phyloP scores from a whole-genome alignment of 768 basidiomycete genomes.

The Tubosaeta sp. region DNA sequence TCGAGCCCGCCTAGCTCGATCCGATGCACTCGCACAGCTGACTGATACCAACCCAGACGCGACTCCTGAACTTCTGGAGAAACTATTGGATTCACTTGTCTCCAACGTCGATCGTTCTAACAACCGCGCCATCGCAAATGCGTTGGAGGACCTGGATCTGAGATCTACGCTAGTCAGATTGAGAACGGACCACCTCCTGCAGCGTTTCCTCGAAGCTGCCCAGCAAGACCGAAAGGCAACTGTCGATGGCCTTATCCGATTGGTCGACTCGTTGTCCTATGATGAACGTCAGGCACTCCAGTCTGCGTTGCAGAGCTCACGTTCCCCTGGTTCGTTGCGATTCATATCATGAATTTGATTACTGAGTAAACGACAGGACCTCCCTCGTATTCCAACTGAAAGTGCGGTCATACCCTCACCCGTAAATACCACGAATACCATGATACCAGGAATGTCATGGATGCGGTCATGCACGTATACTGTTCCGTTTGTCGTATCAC shows the following conservation, averaged over 20 bases:
- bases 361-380: conserved; percentile 30
- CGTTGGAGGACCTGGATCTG: conserved; percentile 69
- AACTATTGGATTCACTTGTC: conserved; percentile 60
- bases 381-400: conserved; percentile 36
- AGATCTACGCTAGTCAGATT: conserved; percentile 58
- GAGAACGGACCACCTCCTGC: conserved; percentile 64
- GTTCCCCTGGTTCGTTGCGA: conserved; percentile 52
- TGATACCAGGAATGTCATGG: conserved; percentile 1
- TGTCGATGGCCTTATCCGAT: conserved; percentile 64
- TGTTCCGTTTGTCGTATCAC: not conserved
- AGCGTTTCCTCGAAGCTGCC: conserved; percentile 60
- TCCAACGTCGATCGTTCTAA: conserved; percentile 48
- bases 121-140: conserved; percentile 55
- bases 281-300: conserved; percentile 68
- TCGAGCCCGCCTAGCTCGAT: conserved; percentile 74
- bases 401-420: not conserved
- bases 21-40: conserved; percentile 58
- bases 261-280: conserved; percentile 67
- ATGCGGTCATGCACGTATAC: not conserved
- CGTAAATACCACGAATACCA: conserved; percentile 6
- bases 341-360: not conserved
- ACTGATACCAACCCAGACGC: conserved; percentile 70
- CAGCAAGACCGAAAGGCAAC: conserved; percentile 76
- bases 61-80: conserved; percentile 60
- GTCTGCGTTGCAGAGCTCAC: conserved; percentile 54